A percentile compares a stretch with the other conserved stretches of the same genome.
Evolutionary conservation across 139 green algal species (phyloP).

Genomic region (Eudorina sp.): DNA sequence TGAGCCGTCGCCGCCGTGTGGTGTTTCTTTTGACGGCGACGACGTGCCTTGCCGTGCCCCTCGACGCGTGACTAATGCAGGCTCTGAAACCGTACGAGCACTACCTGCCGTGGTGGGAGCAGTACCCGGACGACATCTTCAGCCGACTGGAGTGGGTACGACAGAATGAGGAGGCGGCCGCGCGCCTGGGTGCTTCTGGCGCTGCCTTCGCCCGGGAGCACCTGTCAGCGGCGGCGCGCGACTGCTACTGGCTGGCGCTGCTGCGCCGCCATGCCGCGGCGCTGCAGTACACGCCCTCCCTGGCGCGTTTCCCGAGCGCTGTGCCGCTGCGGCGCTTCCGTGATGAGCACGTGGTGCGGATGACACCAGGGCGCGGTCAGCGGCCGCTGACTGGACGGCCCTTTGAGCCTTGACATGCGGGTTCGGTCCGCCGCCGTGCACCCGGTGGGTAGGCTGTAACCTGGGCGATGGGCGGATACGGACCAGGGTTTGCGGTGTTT

Average conservation of each 20-base stretch:
- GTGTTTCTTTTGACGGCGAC: too few relatives aligned
- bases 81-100: constrained; percentile 6
- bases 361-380: neutral
- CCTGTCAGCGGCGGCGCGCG: neutral
- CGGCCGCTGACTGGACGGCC: constrained; percentile 14
- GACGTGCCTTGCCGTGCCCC: too few relatives aligned
- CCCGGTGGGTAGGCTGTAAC: too few relatives aligned
- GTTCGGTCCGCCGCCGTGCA: too few relatives aligned
- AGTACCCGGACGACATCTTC: neutral
- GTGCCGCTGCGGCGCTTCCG: neutral
- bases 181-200: neutral
- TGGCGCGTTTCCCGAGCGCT: neutral
- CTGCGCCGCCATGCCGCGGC: neutral
- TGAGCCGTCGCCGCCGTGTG: too few relatives aligned
- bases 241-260: constrained; percentile 27
- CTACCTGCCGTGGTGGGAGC: constrained; percentile 20
- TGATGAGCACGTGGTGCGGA: neutral
- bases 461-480: too few relatives aligned
- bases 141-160: neutral
- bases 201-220: neutral
- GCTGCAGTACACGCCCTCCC: neutral
- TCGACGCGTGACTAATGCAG: too few relatives aligned
- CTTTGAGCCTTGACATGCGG: constrained; percentile 36
- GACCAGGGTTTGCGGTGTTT: too few relatives aligned
- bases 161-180: neutral